phyloP scores from a whole-genome alignment of 768 basidiomycete species.

The Hygrophoropsis aurantiaca region DNA sequence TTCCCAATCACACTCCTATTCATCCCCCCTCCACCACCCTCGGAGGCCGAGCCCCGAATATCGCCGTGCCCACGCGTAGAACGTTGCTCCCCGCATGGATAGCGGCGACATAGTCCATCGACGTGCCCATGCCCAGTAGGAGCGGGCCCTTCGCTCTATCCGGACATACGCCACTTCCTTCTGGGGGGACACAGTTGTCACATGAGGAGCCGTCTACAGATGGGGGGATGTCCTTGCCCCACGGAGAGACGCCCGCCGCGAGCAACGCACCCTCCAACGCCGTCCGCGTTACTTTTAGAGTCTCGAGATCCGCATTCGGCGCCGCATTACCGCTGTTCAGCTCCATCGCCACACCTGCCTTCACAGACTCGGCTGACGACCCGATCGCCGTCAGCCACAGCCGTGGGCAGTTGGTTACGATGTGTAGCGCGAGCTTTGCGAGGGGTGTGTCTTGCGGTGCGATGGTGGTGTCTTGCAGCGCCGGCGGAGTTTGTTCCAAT shows the following conservation, averaged over 20 bases:
- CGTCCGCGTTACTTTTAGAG: conserved; percentile 63
- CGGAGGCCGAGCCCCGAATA: too few species aligned
- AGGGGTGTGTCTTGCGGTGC: too few species aligned
- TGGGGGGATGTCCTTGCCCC: too few species aligned
- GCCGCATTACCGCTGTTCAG: conserved; percentile 31
- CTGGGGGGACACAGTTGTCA: too few species aligned
- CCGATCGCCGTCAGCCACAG: conserved; percentile 99
- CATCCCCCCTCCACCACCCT: too few species aligned
- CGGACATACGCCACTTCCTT: conserved; percentile 30
- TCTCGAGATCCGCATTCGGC: conserved; percentile 74
- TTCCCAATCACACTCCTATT: too few species aligned
- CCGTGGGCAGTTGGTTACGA: conserved; percentile 71
- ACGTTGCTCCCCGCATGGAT: conserved; percentile 81
- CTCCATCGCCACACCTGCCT: conserved; percentile 39
- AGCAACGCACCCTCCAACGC: conserved; percentile 48
- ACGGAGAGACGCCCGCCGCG: conserved; percentile 24
- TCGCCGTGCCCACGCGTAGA: conserved; percentile 88
- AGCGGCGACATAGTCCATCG: conserved; percentile 89
- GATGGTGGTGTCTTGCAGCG: conserved; percentile 43
- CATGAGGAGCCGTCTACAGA: too few species aligned
- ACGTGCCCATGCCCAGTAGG: conserved; percentile 94
- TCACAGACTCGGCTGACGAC: conserved; percentile 67
- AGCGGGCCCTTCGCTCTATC: conserved; percentile 50
- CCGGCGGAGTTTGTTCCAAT: conserved; percentile 27
- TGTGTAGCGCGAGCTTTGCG: conserved; percentile 62